Evolutionary conservation across 371 early-diverging fungal species (phyloP), one percentile per base, ranked within the genome.

Genomic region (Rhizomucor miehei): DNA sequence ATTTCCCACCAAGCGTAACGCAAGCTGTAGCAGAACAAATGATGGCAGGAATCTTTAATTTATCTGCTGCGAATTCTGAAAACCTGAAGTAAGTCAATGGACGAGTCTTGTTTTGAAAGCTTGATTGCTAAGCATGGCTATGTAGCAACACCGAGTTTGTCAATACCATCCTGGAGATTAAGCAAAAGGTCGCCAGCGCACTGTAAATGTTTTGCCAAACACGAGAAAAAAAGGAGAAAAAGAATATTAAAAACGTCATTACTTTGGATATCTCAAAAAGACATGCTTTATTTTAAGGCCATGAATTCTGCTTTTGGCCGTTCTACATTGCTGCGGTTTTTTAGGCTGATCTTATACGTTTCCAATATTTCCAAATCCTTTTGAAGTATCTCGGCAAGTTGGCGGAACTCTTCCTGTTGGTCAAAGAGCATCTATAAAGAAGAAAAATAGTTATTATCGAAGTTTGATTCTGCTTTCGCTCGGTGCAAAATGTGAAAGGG

Each of bases 31-130:
- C 82, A 6, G 90, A 89, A 54, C 90, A 88, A 60, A 78, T 87
- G 75, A 89, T 88, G 86, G 88, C 92, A 1, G 93, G 91, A 37
- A 75, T 93, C 17, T 69, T 86, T 51, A 81, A 75, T 52, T 58
- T 91, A 17, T 75, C 76, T 11, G 64, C 65, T 53, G 75, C 72
- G 4, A 75, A 75, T 55, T 71, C 75, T 39, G 72, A 71, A 40
- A 67, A 75, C 25, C 59, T 69, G 57, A 71, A 71, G 75, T 75
- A 71, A 71, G 63, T n/a, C 57, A 29, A 14, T 6, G 13, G 13
- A 23, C 1, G 17, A 3, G 16, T 0, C 29, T 49, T 49, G 6
- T 36, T 29, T 53, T 35, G 20, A 38, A 10, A 35, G 16, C n/a
- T 13, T n/a, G n/a, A 38, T 24, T 13, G 19, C 16, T 1, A 9